Evolutionary conservation across 352 stramenopile species (phyloP).

Genomic region (Globisporangium canariense): DNA sequence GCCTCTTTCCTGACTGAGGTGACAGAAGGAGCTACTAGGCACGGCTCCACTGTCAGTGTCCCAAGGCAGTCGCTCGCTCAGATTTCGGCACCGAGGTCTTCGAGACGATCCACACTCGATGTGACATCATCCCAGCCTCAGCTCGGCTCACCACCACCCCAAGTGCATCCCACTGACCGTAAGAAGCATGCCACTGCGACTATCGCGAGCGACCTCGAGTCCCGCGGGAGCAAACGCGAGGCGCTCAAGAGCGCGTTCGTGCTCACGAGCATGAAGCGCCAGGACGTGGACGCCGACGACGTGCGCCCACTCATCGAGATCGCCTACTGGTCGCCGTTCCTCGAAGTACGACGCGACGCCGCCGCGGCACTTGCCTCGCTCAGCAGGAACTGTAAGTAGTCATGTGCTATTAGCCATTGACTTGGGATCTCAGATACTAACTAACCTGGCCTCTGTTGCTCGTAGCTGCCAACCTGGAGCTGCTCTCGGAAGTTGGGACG

Average conservation of each 20-base stretch:
- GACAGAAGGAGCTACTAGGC: neutral
- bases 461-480: conserved; percentile 58
- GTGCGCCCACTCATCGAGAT: conserved; percentile 79
- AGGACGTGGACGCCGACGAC: conserved; percentile 64
- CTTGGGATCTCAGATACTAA: neutral
- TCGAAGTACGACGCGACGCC: conserved; percentile 76
- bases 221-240: conserved; percentile 20
- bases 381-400: conserved; percentile 57
- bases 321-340: conserved; percentile 83
- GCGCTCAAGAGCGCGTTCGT: conserved; percentile 27
- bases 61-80: neutral
- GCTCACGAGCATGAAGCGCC: conserved; percentile 33
- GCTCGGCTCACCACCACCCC: neutral
- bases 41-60: conserved; percentile 6
- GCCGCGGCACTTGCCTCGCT: conserved; percentile 72
- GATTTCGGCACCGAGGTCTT: neutral
- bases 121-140: neutral
- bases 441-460: neutral
- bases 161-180: neutral
- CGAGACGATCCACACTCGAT: neutral
- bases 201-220: conserved; percentile 8
- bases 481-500: conserved; percentile 63
- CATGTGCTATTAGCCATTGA: neutral
- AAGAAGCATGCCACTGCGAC: neutral
- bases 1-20: conserved; percentile 3